These are phyloP conservation scores for Phascolomyces articulosus DNA, from an alignment of 371 early-diverging fungal species.

Conservation along the genomic window DNA sequence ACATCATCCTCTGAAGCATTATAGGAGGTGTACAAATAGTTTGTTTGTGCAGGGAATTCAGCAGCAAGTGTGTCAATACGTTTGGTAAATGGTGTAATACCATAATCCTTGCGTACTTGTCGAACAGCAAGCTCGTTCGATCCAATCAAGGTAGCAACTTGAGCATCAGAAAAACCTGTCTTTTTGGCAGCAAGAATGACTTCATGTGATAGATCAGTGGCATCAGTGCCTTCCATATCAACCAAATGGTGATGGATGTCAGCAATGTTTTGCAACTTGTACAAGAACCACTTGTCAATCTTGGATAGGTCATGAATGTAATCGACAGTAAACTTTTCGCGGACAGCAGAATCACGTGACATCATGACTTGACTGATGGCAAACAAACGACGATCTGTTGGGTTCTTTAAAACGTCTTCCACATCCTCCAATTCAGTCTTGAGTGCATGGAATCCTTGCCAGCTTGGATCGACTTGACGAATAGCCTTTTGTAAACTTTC, in stretches of 20 bases:
- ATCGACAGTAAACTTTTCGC: constrained; percentile 80
- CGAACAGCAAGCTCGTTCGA: constrained; percentile 73
- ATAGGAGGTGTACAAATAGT: constrained; percentile 93
- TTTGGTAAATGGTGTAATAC: constrained; percentile 87
- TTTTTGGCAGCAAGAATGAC: constrained; percentile 77
- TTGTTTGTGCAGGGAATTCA: constrained; percentile 91
- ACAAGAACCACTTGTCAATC: constrained; percentile 94
- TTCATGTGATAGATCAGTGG: constrained; percentile 51
- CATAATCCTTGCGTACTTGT: constrained; percentile 58
- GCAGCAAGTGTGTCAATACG: constrained; percentile 92
- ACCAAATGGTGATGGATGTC: constrained; percentile 58
- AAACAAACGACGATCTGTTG: constrained; percentile 90
- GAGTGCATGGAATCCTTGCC: constrained; percentile 68
- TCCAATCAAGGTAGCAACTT: constrained; percentile 71
- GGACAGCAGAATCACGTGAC: constrained; percentile 36
- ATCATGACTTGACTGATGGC: constrained; percentile 89
- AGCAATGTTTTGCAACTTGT: constrained; percentile 91
- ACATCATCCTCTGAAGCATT: constrained; percentile 86
- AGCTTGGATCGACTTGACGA: constrained; percentile 72
- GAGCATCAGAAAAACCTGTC: constrained; percentile 86
- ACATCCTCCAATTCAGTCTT: constrained; percentile 57
- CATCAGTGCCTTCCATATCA: constrained; percentile 29
- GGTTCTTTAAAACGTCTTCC: constrained; percentile 73
- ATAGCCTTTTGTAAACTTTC: constrained; percentile 92
- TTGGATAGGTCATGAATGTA: constrained; percentile 84